A percentile compares a stretch with the other conserved stretches of the same genome.
Evolutionary conservation across 2,329 filamentous ascomycete genomes (phyloP).

Genomic region (Pleomassaria siparia): DNA sequence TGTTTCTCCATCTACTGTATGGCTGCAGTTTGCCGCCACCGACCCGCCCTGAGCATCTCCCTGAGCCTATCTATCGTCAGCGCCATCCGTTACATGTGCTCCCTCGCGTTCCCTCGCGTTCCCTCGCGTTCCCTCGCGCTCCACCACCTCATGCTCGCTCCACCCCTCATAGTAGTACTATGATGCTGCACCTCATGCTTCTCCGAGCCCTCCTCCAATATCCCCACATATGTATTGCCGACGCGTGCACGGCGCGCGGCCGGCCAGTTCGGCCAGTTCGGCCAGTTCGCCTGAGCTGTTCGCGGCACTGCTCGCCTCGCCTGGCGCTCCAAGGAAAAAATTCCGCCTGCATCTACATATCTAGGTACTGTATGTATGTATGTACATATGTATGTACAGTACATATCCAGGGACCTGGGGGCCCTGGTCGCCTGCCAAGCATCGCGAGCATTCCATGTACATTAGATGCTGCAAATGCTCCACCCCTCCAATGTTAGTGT

Average conservation of each 20-base stretch:
- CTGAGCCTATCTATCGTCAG: slow-evolving; percentile 24
- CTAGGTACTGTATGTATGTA: slow-evolving; percentile 11
- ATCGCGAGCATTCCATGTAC: slow-evolving; percentile 17
- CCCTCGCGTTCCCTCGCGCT: too few relatives aligned
- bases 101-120: slow-evolving; percentile 6
- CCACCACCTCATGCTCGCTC: too few relatives aligned
- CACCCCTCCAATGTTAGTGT: too few relatives aligned
- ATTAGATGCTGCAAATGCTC: too few relatives aligned
- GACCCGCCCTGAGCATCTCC: slow-evolving; percentile 19
- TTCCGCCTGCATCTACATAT: too few relatives aligned
- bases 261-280: slow-evolving; percentile 21
- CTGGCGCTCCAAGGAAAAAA: slow-evolving; percentile 7
- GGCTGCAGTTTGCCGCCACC: not conserved
- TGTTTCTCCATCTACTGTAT: slow-evolving; percentile 24
- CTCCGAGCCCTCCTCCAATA: slow-evolving; percentile 11
- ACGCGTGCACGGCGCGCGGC: slow-evolving; percentile 9
- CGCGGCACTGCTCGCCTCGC: slow-evolving; percentile 8
- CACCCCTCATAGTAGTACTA: too few relatives aligned
- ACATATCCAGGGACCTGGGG: slow-evolving; percentile 20
- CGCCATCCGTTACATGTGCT: too few relatives aligned
- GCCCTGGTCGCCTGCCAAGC: slow-evolving; percentile 27
- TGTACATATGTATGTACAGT: slow-evolving; percentile 12
- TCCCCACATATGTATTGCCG: slow-evolving; percentile 23
- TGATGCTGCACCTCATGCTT: too few relatives aligned
- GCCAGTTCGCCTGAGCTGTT: slow-evolving; percentile 21